Evolutionary conservation across 441 rosid genomes (phyloP), one percentile per base, ranked within the genome.

Genomic region (Rhodomyrtus psidioides): DNA sequence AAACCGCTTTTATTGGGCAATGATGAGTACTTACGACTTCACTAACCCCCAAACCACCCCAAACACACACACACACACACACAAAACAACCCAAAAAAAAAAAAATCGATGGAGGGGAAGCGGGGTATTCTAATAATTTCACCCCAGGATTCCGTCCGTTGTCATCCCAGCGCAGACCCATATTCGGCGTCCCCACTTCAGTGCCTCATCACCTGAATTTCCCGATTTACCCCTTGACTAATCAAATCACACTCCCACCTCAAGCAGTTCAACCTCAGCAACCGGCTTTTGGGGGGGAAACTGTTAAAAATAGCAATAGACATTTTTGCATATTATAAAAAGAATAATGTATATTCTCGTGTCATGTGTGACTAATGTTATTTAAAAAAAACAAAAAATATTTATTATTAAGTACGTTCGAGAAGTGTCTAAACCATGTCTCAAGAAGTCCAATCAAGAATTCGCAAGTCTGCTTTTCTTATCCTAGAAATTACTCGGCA

Each of bases 391-490:
- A 39, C 7, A 4, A 39, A 70, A 34, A 21, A 3, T 1, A 19
- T 34, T 10, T 21, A 2, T 34, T 39, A 0, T 70, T 23, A 39
- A 10, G 10, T 70, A 3, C 16, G 12, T 0, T 39, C 0, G 5
- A 2, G 12, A 23, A 39, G n/a, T 21, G 9, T 39, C 13, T 21
- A 10, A 2, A 34, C 0, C 0, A 0, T 70, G 5, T 21, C n/a
- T 12, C 9, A 6, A 70, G 9, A 70, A 70, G 27, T 5, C 5
- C 5, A 1, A 12, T 2, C 15, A 21, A 39, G 2, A 19, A 34
- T 21, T 65, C 4, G 26, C 21, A 15, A 39, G 16, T 70, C 49
- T 34, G 1, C 19, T 39, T 70, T 12, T 39, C 2, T 0, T 39
- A 12, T 6, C n/a, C 19, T 10, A 10, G 1, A 39, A 70, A 70